Base-by-base conservation (phyloP, 176 grass and related monocot genomes). In the Puya raimondii region DNA sequence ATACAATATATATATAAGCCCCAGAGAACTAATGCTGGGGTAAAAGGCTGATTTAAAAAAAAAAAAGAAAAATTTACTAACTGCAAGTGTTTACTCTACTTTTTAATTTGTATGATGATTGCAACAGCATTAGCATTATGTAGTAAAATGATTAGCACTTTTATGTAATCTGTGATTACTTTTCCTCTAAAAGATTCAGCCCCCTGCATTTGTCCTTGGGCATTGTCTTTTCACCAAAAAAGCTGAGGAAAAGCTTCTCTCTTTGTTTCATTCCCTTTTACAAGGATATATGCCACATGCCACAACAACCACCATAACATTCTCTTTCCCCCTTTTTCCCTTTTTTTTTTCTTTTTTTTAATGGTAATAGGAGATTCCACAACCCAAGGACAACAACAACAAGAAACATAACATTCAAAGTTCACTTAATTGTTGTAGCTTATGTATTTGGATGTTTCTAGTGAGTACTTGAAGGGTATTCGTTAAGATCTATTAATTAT, bases 261-360 rank as follows among this genome's bases (percentile, higher is more conserved):
- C 48, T 79, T 72, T 65, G 18, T 23, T 54, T 50, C 20, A 48
- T 48, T 47, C 49, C 70, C 66, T 83, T 74, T 76, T 76, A 76
- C 70, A 72, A 66, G 72, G 58, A 51, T 52, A 72, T 63, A 68
- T 42, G 33, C 33, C 5, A 42, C 33, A 59, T 9, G 56, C 56
- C 56, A 59, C n/a, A 21, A 25, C 47, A 77, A 59, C 25, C 12
- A 57, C 15, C n/a, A 49, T 10, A 47, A 23, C 33, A 17, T 59
- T 51, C 5, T 71, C 47, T 9, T 25, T 72, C 11, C 15, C 22
- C 67, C 2, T 4, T 4, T 4, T 4, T 29, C 27, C 27, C 3
- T 4, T 6, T 33, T 6, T 6, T 33, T 42, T 42, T 72, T 6
- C 0, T 42, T 42, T 61, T 61, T 54, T 42, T 47, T 47, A 42